Conservation (phyloP, 169 alveolate species). For the Besnoitia besnoiti region DNA sequence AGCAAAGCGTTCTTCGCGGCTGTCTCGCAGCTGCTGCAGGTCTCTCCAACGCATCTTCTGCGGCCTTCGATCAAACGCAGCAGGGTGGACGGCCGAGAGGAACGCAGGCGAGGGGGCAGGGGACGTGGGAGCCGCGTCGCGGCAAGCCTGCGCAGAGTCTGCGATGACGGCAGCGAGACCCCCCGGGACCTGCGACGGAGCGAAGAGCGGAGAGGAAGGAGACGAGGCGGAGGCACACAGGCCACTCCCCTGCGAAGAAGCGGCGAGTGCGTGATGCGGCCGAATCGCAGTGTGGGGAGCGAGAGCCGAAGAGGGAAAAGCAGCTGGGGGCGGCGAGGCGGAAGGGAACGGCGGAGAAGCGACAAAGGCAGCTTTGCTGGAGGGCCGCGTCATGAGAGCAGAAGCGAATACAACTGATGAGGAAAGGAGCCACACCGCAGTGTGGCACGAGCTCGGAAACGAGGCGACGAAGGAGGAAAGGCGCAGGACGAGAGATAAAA, state of each 20-base stretch:
- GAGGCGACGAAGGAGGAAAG: too few species aligned
- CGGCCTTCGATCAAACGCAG: not conserved
- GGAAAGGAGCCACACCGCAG: too few species aligned
- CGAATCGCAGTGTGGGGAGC: too few species aligned
- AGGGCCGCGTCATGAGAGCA: too few species aligned
- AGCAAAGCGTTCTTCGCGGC: conserved; percentile 27
- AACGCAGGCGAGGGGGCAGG: not conserved
- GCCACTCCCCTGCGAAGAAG: too few species aligned
- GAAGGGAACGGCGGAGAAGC: not conserved
- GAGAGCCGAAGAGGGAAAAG: not conserved
- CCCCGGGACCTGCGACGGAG: too few species aligned
- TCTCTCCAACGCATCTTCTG: not conserved
- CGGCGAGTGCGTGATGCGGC: too few species aligned
- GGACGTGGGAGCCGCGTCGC: not conserved
- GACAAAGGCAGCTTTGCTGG: not conserved
- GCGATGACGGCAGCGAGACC: not conserved
- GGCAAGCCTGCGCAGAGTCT: not conserved
- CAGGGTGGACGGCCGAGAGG: not conserved
- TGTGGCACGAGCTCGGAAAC: too few species aligned
- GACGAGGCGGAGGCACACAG: not conserved
- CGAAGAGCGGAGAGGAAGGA: not conserved
- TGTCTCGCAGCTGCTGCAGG: conserved; percentile 14
- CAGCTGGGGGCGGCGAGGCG: not conserved
- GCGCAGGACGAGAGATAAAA: too few species aligned
- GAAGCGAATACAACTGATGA: too few species aligned